A percentile compares a stretch with the other conserved stretches of the same genome.
Evolutionary conservation across 2,329 filamentous ascomycete genomes (phyloP).

Genomic region (Tolypocladium tundrense): DNA sequence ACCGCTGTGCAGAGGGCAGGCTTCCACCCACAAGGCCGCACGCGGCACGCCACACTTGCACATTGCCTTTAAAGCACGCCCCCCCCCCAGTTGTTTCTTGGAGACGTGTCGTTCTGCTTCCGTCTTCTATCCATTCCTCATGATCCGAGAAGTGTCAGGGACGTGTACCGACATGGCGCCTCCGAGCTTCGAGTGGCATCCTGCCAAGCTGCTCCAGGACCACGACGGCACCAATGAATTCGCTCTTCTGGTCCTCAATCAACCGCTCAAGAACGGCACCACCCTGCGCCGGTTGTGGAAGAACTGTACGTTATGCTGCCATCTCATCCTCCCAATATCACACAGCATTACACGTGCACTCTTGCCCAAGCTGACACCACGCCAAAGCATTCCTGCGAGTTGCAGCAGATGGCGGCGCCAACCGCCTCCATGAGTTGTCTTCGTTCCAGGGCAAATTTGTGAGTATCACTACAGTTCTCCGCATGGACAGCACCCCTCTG

Average conservation of each 20-base stretch:
- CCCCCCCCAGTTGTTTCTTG: not conserved
- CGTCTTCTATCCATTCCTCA: not conserved
- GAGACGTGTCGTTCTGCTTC: not conserved
- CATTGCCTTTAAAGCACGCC: not conserved
- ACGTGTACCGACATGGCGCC: slow-evolving; percentile 10
- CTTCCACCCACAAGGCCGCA: not conserved
- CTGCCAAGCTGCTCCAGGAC: slow-evolving; percentile 24
- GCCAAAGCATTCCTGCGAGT: slow-evolving; percentile 52
- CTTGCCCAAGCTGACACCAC: not conserved
- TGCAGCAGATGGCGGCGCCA: slow-evolving; percentile 87
- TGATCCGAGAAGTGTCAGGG: not conserved
- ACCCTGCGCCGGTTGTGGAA: slow-evolving; percentile 40
- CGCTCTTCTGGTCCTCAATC: slow-evolving; percentile 40
- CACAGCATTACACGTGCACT: not conserved
- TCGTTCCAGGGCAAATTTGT: slow-evolving; percentile 33
- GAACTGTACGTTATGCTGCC: slow-evolving; percentile 26
- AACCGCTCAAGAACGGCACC: slow-evolving; percentile 34
- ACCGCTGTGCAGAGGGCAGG: not conserved
- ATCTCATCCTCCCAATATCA: not conserved
- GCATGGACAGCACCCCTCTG: not conserved
- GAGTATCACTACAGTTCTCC: slow-evolving; percentile 9
- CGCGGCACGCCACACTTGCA: not conserved
- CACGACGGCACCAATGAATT: slow-evolving; percentile 23
- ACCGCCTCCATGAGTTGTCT: slow-evolving; percentile 50
- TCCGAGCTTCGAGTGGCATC: slow-evolving; percentile 27